These are phyloP conservation scores for Pseudogymnoascus sp. DNA, from an alignment of 2,329 filamentous ascomycete species.

Conservation along the genomic window DNA sequence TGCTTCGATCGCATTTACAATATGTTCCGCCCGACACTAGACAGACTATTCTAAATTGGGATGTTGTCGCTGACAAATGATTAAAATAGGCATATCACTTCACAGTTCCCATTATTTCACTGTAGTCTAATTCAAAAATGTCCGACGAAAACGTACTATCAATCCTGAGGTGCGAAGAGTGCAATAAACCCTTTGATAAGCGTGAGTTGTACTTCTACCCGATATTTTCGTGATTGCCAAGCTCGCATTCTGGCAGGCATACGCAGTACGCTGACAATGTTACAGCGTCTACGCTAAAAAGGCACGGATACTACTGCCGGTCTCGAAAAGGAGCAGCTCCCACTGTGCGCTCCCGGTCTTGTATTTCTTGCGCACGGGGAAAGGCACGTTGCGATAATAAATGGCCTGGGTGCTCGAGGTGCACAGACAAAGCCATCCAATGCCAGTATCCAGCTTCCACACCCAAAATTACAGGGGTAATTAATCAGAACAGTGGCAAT, in stretches of 20 bases:
- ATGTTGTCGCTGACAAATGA: conserved; percentile 16
- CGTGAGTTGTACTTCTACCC: conserved; percentile 25
- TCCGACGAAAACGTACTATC: conserved; percentile 21
- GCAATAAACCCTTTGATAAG: conserved; percentile 37
- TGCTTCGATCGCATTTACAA: conserved; percentile 20
- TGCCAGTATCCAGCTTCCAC: conserved; percentile 31
- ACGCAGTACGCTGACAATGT: background rate
- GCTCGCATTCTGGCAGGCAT: conserved; percentile 16
- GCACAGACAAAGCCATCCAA: conserved; percentile 28
- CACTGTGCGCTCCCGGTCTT: conserved; percentile 29
- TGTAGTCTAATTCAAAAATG: conserved; percentile 23
- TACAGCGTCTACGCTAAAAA: conserved; percentile 35
- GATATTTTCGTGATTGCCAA: conserved; percentile 11
- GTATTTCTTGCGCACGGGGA: conserved; percentile 30
- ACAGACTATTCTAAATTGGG: conserved; percentile 13
- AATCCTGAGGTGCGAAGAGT: conserved; percentile 31
- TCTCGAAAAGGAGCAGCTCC: conserved; percentile 27
- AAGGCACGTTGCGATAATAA: conserved; percentile 35
- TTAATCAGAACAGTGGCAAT: conserved; percentile 13
- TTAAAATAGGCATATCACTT: conserved; percentile 14
- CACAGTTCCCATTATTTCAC: conserved; percentile 13
- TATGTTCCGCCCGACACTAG: conserved; percentile 21
- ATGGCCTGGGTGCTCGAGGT: conserved; percentile 33
- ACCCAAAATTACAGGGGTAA: conserved; percentile 12
- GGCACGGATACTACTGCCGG: conserved; percentile 39